Evolutionary conservation across 2,329 filamentous ascomycete species (phyloP).

Genomic region (Gremmenia infestans): DNA sequence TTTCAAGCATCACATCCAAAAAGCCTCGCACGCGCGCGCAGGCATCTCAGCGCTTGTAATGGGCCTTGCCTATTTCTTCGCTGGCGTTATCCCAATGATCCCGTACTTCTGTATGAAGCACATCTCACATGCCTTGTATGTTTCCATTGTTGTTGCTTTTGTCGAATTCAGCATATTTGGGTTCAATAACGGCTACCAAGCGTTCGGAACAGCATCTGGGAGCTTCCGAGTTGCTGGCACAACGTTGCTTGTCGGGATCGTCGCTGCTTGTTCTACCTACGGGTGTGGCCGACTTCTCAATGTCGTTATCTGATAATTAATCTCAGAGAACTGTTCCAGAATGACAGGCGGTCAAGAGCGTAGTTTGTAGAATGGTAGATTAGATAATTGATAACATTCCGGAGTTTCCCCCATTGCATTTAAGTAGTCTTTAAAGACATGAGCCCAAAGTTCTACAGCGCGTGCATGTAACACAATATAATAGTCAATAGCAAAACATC

Average conservation of each 20-base stretch:
- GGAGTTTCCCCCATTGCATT: too few species aligned
- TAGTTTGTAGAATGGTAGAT: too few species aligned
- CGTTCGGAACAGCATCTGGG: background rate
- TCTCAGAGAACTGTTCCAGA: too few species aligned
- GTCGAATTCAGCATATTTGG: background rate
- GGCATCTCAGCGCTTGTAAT: background rate
- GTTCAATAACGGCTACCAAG: background rate
- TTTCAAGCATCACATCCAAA: background rate
- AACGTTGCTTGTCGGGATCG: background rate
- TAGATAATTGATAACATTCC: too few species aligned
- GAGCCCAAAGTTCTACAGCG: too few species aligned
- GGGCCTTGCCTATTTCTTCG: background rate
- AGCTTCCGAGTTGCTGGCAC: background rate
- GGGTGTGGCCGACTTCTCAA: background rate
- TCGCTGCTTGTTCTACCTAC: background rate
- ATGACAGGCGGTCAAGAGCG: too few species aligned
- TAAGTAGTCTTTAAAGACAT: too few species aligned
- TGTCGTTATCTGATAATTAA: background rate
- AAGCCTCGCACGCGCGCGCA: background rate
- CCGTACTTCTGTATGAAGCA: background rate
- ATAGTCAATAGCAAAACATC: too few species aligned
- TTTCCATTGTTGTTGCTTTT: background rate
- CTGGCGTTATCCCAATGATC: background rate
- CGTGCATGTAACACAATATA: too few species aligned
- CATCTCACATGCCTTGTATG: background rate